phyloP scores from a whole-genome alignment of 164 flowering plant species.

The Litsea cubeba region DNA sequence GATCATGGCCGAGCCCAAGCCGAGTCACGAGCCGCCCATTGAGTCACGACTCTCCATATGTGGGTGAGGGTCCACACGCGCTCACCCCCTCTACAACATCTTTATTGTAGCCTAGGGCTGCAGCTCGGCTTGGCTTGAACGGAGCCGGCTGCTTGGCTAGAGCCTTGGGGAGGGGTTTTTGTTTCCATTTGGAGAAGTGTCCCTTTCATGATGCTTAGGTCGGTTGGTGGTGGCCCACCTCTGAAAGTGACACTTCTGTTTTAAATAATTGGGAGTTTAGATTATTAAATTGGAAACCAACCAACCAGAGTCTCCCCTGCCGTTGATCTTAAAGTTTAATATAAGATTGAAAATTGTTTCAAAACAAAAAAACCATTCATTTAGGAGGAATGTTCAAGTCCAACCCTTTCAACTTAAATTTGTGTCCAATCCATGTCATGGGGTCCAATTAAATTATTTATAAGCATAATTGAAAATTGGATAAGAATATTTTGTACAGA shows the following conservation, averaged over 20 bases:
- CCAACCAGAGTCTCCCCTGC: conserved; percentile 35
- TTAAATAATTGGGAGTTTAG: too few species aligned
- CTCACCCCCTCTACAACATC: neutral
- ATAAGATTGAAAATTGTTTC: too few species aligned
- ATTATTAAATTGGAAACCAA: conserved; percentile 17
- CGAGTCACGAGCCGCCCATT: conserved; percentile 49
- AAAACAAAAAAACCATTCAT: too few species aligned
- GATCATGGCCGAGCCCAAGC: conserved; percentile 52
- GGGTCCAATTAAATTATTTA: too few species aligned
- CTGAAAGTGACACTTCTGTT: conserved; percentile 2
- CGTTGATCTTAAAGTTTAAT: too few species aligned
- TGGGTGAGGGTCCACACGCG: neutral
- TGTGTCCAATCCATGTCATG: too few species aligned
- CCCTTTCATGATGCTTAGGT: conserved; percentile 27
- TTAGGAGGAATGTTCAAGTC: too few species aligned
- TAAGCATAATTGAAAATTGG: too few species aligned
- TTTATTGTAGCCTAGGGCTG: too few species aligned
- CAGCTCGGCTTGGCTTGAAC: neutral
- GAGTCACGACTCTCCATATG: conserved; percentile 6
- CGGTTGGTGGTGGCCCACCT: conserved; percentile 35
- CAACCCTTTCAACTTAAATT: too few species aligned
- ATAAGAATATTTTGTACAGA: too few species aligned
- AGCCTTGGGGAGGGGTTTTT: neutral
- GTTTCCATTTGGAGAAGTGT: conserved; percentile 39
- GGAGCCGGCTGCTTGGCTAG: neutral